A percentile compares a stretch with the other conserved stretches of the same genome.
These are phyloP conservation scores for Teunomyces pallodes DNA, from an alignment of 805 yeast genomes.

Conservation along the genomic window DNA sequence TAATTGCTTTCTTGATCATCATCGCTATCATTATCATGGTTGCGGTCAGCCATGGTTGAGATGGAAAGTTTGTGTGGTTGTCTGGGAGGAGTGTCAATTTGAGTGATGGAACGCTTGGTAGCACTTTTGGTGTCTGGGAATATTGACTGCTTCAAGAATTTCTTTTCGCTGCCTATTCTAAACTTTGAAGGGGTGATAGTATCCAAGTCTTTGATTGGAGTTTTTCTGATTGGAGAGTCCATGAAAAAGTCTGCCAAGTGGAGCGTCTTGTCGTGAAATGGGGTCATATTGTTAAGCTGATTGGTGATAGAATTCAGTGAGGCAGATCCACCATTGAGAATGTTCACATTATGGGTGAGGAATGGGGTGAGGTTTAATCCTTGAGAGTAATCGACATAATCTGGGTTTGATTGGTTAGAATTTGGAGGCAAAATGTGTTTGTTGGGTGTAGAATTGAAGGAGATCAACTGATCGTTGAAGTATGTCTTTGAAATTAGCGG, in stretches of 20 bases:
- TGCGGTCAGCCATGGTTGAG: conserved; percentile 13
- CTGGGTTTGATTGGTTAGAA: conserved; percentile 11
- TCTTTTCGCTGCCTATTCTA: conserved; percentile 20
- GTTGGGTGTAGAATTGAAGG: conserved; percentile 38
- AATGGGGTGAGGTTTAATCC: conserved; percentile 44
- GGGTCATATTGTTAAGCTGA: conserved; percentile 35
- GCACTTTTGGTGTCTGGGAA: conserved; percentile 29
- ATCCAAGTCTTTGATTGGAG: conserved; percentile 35
- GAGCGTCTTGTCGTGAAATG: conserved; percentile 40
- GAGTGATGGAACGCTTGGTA: conserved; percentile 34
- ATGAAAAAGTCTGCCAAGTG: conserved; percentile 43
- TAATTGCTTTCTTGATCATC: conserved; percentile 11
- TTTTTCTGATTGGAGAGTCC: conserved; percentile 40
- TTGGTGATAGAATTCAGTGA: conserved; percentile 17
- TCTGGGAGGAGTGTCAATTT: conserved; percentile 37
- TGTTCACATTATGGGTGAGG: conserved; percentile 32
- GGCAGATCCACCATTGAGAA: conserved; percentile 15
- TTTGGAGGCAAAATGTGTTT: conserved; percentile 18
- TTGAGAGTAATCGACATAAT: conserved; percentile 27
- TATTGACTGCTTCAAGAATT: conserved; percentile 13
- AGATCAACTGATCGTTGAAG: conserved; percentile 31
- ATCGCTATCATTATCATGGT: conserved; percentile 14
- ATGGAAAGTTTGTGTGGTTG: conserved; percentile 31
- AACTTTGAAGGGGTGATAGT: conserved; percentile 43
- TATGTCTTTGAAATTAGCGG: conserved; percentile 40